Evolutionary conservation across 441 rosid species (phyloP).

Genomic region (Populus hybrid): DNA sequence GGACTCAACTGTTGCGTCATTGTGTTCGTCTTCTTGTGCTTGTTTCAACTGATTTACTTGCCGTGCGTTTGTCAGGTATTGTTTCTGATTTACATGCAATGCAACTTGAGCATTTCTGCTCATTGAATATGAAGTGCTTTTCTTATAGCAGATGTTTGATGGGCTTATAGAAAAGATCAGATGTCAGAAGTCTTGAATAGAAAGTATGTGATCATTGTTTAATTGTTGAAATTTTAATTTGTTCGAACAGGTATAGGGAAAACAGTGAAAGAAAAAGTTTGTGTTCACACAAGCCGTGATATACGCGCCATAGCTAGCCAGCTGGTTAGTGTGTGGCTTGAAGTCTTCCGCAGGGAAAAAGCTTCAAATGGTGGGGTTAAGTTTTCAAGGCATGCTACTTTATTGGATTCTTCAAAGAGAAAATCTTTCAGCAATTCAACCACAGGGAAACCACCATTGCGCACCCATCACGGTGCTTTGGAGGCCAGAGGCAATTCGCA

Average conservation of each 20-base stretch:
- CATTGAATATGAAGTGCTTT: background rate
- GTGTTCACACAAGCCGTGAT: constrained; percentile 99
- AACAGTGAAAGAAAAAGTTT: constrained; percentile 98
- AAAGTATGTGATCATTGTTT: background rate
- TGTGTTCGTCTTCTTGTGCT: constrained; percentile 98
- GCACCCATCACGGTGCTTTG: constrained; percentile 32
- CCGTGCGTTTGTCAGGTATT: constrained; percentile 94
- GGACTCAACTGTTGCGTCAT: constrained; percentile 97
- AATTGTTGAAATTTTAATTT: constrained; percentile 18
- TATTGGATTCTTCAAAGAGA: constrained; percentile 45
- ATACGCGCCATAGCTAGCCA: constrained; percentile 99
- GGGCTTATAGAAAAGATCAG: background rate
- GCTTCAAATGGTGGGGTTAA: constrained; percentile 54
- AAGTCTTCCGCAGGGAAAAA: constrained; percentile 93
- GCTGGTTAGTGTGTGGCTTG: constrained; percentile 96
- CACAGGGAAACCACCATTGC: constrained; percentile 56
- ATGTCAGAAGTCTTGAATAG: background rate
- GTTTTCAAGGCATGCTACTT: constrained; percentile 43
- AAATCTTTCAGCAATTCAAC: constrained; percentile 40
- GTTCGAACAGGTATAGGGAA: constrained; percentile 83
- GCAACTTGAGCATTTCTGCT: background rate
- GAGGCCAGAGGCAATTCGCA: constrained; percentile 43
- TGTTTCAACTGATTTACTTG: constrained; percentile 88
- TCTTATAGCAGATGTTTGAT: background rate
- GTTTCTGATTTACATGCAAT: constrained; percentile 9